A percentile compares a stretch with the other conserved stretches of the same genome.
Conservation (phyloP, 106 monocot genomes). For the Chionographis japonica region DNA sequence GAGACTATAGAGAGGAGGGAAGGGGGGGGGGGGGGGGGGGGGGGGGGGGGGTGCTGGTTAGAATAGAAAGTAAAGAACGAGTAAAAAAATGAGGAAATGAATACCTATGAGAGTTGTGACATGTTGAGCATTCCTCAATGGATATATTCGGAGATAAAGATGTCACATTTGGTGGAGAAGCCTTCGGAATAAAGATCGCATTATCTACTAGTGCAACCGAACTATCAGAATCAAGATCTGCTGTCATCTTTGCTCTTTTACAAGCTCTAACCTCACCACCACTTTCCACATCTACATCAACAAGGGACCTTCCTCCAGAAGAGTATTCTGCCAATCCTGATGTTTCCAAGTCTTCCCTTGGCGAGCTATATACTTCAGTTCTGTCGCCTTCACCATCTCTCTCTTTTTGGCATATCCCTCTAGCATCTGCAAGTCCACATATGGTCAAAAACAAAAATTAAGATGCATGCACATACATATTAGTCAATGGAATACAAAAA, state of each 20-base stretch:
- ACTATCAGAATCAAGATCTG: constrained; percentile 1
- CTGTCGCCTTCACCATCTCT: not conserved
- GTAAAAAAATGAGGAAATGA: too few relatives aligned
- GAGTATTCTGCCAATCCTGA: not conserved
- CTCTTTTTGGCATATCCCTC: not conserved
- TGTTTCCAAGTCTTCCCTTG: not conserved
- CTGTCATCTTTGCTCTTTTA: not conserved
- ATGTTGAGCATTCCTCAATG: not conserved
- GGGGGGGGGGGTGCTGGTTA: too few relatives aligned
- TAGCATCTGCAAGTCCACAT: too few relatives aligned
- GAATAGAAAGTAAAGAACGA: too few relatives aligned
- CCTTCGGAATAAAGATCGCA: not conserved
- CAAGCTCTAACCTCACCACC: not conserved
- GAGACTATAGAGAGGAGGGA: too few relatives aligned
- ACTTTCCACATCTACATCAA: not conserved
- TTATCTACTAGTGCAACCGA: not conserved
- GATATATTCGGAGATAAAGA: not conserved
- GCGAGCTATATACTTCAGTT: not conserved
- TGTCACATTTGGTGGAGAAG: not conserved
- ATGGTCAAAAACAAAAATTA: not conserved
- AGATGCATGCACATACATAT: too few relatives aligned
- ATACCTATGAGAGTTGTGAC: not conserved
- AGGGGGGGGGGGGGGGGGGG: too few relatives aligned
- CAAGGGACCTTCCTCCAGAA: constrained; percentile 7
- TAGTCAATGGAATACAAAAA: too few relatives aligned